Evolutionary conservation across 2,329 filamentous ascomycete species (phyloP).

Genomic region (Lojkania enalia): DNA sequence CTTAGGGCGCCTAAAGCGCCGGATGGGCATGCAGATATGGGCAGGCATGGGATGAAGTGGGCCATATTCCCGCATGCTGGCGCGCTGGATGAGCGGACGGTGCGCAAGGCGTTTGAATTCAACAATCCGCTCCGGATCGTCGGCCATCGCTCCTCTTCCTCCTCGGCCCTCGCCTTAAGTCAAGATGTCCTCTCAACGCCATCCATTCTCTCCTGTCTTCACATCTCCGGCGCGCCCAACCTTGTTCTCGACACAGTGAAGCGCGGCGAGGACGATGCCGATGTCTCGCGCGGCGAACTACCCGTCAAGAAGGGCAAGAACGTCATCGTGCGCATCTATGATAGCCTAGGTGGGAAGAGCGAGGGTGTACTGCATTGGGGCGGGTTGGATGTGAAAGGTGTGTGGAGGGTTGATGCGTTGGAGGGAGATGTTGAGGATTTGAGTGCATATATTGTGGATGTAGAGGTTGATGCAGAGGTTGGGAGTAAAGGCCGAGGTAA

Average conservation of each 20-base stretch:
- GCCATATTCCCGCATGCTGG: conserved; percentile 86
- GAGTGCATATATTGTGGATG: conserved; percentile 13
- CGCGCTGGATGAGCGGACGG: conserved; percentile 69
- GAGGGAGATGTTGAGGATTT: conserved; percentile 77
- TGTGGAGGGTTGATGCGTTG: conserved; percentile 81
- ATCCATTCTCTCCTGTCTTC: conserved; percentile 59
- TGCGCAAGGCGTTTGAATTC: conserved; percentile 85
- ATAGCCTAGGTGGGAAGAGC: conserved; percentile 80
- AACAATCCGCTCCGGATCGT: conserved; percentile 75
- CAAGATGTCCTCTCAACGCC: conserved; percentile 16
- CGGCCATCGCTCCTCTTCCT: neutral
- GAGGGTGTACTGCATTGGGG: conserved; percentile 69
- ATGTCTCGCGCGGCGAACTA: conserved; percentile 59
- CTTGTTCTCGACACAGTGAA: conserved; percentile 89
- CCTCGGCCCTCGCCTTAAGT: neutral
- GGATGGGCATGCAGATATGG: conserved; percentile 94
- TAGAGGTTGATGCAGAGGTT: conserved; percentile 57
- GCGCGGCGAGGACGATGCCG: conserved; percentile 67
- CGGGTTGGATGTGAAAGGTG: conserved; percentile 71
- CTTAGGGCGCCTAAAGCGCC: conserved; percentile 89
- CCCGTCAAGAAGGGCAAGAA: conserved; percentile 70
- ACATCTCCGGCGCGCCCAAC: conserved; percentile 64
- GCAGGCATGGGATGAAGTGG: conserved; percentile 82
- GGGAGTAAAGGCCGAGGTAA: conserved; percentile 41
- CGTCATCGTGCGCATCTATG: conserved; percentile 83